These are phyloP conservation scores for Pythium brassicae DNA, from an alignment of 352 stramenopile species.

Conservation along the genomic window DNA sequence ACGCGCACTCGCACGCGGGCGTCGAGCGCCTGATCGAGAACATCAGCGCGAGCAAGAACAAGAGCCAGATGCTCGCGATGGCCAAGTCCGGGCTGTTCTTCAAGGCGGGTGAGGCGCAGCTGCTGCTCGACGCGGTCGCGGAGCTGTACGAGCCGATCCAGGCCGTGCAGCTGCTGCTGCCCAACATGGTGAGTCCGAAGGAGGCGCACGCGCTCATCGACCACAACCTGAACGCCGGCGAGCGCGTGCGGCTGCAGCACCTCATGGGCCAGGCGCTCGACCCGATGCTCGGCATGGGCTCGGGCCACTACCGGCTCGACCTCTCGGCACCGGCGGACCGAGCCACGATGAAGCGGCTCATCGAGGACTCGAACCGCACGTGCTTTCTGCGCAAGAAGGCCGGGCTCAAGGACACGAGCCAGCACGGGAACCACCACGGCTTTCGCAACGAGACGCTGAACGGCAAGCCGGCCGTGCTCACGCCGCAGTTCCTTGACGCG, in stretches of 20 bases:
- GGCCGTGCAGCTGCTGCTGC: conserved; percentile 56
- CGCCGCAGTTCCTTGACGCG: conserved; percentile 54
- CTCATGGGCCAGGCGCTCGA: conserved; percentile 55
- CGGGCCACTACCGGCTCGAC: conserved; percentile 69
- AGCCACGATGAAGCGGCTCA: conserved; percentile 60
- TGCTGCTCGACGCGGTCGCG: conserved; percentile 57
- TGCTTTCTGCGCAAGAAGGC: conserved; percentile 66
- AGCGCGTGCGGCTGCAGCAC: conserved; percentile 61
- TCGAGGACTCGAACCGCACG: conserved; percentile 77
- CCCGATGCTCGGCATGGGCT: conserved; percentile 54
- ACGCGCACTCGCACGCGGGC: conserved; percentile 56
- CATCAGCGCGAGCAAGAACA: conserved; percentile 71
- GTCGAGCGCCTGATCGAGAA: conserved; percentile 77
- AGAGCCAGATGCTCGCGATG: conserved; percentile 77
- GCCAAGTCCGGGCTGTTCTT: conserved; percentile 73
- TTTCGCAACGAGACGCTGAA: conserved; percentile 78
- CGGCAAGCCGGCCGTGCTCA: conserved; percentile 47
- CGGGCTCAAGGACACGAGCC: conserved; percentile 63
- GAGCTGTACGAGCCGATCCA: conserved; percentile 64
- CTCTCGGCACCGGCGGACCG: conserved; percentile 62
- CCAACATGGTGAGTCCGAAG: conserved; percentile 68
- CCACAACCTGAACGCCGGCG: conserved; percentile 41
- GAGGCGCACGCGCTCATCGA: conserved; percentile 65
- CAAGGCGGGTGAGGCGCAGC: conserved; percentile 56
- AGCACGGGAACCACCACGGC: conserved; percentile 70